Evolutionary conservation across 305 asterid genomes (phyloP).

Genomic region (Nicotiana rustica): DNA sequence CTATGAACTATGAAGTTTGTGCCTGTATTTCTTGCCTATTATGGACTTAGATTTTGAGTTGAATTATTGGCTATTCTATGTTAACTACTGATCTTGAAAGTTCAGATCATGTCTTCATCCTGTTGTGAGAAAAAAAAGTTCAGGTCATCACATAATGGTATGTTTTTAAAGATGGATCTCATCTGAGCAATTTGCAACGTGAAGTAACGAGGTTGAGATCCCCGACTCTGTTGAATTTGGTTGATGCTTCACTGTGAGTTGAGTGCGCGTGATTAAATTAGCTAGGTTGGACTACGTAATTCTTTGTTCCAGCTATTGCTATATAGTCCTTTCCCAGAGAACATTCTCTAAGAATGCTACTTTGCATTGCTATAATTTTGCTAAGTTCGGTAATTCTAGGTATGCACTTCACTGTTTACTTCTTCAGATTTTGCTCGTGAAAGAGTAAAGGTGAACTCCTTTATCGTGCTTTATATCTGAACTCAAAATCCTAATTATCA

Average conservation of each 20-base stretch:
- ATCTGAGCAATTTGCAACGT: neutral
- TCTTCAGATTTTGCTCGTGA: constrained; percentile 11
- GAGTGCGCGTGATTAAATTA: neutral
- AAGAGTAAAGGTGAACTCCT: neutral
- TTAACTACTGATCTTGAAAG: constrained; percentile 10
- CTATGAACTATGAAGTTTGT: constrained; percentile 15
- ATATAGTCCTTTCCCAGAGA: neutral
- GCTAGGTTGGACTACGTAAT: neutral
- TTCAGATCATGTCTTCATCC: constrained; percentile 1
- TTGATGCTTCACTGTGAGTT: neutral
- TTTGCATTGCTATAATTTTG: neutral
- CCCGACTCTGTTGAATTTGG: neutral
- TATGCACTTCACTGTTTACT: neutral
- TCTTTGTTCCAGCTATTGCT: neutral
- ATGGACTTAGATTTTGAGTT: constrained; percentile 9
- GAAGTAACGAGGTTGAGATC: neutral
- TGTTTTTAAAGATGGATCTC: neutral
- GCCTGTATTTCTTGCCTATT: neutral
- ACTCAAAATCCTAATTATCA: neutral
- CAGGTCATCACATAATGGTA: neutral
- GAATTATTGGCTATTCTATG: neutral
- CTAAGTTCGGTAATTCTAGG: constrained; percentile 15
- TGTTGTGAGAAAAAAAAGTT: too few relatives aligned
- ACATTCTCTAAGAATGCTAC: constrained; percentile 1
- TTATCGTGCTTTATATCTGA: neutral